Evolutionary conservation across 495 filamentous ascomycete genomes (phyloP), one percentile per base, ranked within the genome.

Genomic region (Mycothermus thermophilus): DNA sequence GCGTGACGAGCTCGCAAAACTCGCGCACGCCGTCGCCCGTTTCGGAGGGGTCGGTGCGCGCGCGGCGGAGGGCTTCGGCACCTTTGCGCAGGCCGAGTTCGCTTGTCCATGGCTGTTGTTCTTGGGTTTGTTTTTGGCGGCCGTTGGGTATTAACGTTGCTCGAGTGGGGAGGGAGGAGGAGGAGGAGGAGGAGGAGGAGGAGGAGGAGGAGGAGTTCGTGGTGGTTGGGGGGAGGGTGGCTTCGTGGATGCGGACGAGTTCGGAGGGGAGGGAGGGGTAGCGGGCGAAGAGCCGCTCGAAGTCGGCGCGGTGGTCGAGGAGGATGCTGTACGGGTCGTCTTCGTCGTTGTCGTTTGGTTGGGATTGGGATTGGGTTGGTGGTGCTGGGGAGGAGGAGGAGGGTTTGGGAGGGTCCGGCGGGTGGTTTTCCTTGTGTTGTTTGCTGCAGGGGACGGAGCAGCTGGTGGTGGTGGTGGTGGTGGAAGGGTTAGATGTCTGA

Each of bases 401-500:
- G 28, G 34, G 31, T 27, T 27, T 40, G 19, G 37, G 38, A 17
- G 22, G 37, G 28, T 42, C 36, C 26, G 53, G 44, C 14, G 52
- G 35, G 38, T 67, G 57, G 37, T 46, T 64, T 20, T 57, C 45
- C 43, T 71, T 77, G 59, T 85, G 80, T 18, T 63, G 54, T 42
- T 69, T 72, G 37, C 70, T 79, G 54, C 80, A 85, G 16, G 66
- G 57, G 29, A 81, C 63, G 1, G 79, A 83, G 46, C 80, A 85
- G 47, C 80, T 85, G 19, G 14, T 16, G 18, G 12, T 14, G 3
- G 23, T 21, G 20, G 22, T 2, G 32, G 17, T 29, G 29, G 31
- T 20, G 29, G 48, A 23, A 11, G n/a, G 13, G 17, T 24, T 10
- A 11, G 10, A 16, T 4, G 15, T 14, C n/a, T 18, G 14, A 31